Conservation (phyloP, 1,139 yeast genomes). For the Hansenula sp. region DNA sequence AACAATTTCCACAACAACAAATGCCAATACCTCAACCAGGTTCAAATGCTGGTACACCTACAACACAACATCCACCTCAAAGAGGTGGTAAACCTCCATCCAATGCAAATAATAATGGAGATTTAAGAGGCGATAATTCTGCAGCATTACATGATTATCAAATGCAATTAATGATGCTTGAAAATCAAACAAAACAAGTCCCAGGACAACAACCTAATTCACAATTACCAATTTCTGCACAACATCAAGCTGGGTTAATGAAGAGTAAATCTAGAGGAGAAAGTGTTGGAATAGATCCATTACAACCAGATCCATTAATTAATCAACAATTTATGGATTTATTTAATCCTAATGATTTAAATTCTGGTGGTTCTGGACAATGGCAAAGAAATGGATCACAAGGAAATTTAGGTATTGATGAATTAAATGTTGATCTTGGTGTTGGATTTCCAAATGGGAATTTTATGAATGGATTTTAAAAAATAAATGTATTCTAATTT, state of each 20-base stretch:
- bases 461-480: constrained; percentile 3
- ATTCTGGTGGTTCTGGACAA: background rate
- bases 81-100: background rate
- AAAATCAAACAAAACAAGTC: constrained; percentile 18
- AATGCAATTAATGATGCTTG: constrained; percentile 23
- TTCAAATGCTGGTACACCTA: constrained; percentile 1
- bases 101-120: background rate
- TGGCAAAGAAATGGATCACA: background rate
- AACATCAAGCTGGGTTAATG: too few relatives aligned
- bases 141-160: constrained; percentile 23
- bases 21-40: constrained; percentile 6
- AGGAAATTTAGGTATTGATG: background rate
- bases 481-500: too few relatives aligned
- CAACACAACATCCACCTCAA: background rate
- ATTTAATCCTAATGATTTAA: constrained; percentile 14
- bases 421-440: constrained; percentile 2
- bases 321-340: constrained; percentile 17
- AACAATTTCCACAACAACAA: constrained; percentile 3
- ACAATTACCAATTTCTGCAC: background rate
- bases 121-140: constrained; percentile 10
- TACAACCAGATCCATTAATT: constrained; percentile 19
- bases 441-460: constrained; percentile 2
- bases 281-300: constrained; percentile 20
- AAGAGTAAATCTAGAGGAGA: constrained; percentile 10
- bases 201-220: constrained; percentile 3